Base-by-base conservation (phyloP, 768 basidiomycete genomes). In the Mycena alexandri region DNA sequence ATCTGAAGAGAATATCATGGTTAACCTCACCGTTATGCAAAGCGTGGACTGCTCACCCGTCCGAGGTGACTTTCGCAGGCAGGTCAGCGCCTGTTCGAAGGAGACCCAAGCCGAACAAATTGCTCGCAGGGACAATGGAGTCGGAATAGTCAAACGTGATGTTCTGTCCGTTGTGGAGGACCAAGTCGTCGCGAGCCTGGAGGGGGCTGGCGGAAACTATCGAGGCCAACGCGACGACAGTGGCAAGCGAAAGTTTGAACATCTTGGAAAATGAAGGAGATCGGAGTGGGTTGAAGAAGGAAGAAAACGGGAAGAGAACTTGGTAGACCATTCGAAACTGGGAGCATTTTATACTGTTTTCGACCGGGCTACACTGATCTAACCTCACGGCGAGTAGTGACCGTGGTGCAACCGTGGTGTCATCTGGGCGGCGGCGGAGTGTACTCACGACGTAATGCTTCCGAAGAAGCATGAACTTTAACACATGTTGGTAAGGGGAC, bases 131-230 rank as follows among this genome's bases (percentile, higher is more conserved):
- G 7, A 67, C 7, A 33, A 67, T 46, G 1, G 53, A 52, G 51
- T 67, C 65, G 22, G 41, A 46, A 52, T 67, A 67, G 44, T 67
- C 65, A 16, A 41, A 67, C 22, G 66, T 63, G 60, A 63, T 51
- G 38, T 67, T 67, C 53, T 62, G 66, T 5, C 66, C 66, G 25
- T 67, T 67, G 61, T 51, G 29, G 8, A 67, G 41, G 41, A 67
- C 36, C 3, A 58, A 48, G 5, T 38, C 29, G 5, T 50, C 54
- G 44, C 62, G 42, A 25, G 43, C 41, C 33, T 50, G 56, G 42
- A 67, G 34, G 11, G 48, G 17, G 41, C 14, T 21, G 34, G 65
- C 58, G 17, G 65, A 47, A 21, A 34, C n/a, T 36, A 53, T 33
- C 6, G 55, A 36, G 14, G 41, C 42, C 24, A 57, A 29, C 19